Evolutionary conservation across 2,329 filamentous ascomycete genomes (phyloP), one percentile per base, ranked within the genome.

Genomic region (Trichoderma polysporum): DNA sequence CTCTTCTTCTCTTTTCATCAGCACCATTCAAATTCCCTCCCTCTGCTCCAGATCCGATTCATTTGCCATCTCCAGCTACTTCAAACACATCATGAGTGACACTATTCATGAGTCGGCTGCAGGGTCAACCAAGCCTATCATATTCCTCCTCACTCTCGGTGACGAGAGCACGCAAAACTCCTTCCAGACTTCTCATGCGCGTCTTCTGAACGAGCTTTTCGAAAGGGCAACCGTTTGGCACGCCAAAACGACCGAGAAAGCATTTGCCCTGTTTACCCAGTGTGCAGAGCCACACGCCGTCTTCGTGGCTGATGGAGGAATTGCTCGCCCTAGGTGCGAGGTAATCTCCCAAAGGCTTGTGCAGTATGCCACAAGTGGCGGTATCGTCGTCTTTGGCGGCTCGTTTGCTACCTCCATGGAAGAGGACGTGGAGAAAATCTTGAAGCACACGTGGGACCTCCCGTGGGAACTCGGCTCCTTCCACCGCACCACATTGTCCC

Each of bases 101-200:
- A 33, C 19, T 5, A 7, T 13, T 17, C 10, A 33, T 73, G 41
- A 80, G 73, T 12, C 79, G 78, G 65, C 39, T n/a, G 31, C 52
- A 1, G 27, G 19, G 22, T 15, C 19, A 17, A 47, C 29, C 39
- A 67, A 64, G 17, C 66, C 66, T n/a, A 4, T 67, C 25, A 50
- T 67, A 5, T 67, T 64, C 19, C 54, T 59, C 9, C 52, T 67
- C 60, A 67, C 50, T 17, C 62, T 67, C 9, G 59, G 60, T 3
- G 35, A 49, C 4, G 66, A 65, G 4, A 19, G 19, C 7, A 13
- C 53, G 4, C 66, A 65, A 25, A 53, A 29, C 29, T 27, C 27
- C 19, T 67, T 67, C 22, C 66, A 67, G 37, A 49, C 19, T n/a
- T 45, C 52, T 37, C 66, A 67, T 35, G 52, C 50, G 12, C 53